Percentiles rank a stretch among this genome's conserved stretches.
These are phyloP conservation scores for Leccinum disarticulatum DNA, from an alignment of 768 basidiomycete species.

Conservation along the genomic window DNA sequence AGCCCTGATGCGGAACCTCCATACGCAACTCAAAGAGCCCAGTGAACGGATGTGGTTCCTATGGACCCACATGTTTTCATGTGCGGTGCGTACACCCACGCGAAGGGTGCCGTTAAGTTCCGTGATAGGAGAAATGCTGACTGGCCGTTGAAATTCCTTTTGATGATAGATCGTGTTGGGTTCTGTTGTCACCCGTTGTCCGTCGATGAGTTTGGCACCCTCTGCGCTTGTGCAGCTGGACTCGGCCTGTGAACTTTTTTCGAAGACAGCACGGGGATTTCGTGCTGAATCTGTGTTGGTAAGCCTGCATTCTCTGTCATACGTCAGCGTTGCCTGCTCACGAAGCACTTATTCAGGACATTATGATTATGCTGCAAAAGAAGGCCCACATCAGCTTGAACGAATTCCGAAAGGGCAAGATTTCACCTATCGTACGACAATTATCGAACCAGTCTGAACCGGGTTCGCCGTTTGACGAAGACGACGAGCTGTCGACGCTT, in stretches of 20 bases:
- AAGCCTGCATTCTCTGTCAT: constrained; percentile 18
- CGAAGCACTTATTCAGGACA: constrained; percentile 38
- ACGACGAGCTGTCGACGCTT: constrained; percentile 62
- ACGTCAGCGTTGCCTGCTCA: constrained; percentile 12
- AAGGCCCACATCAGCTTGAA: constrained; percentile 66
- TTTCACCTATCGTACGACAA: constrained; percentile 40
- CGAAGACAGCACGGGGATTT: constrained; percentile 67
- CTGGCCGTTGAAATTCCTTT: constrained; percentile 7
- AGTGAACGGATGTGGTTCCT: constrained; percentile 65
- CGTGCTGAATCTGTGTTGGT: constrained; percentile 66
- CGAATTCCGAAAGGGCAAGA: constrained; percentile 60
- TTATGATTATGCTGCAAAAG: constrained; percentile 63
- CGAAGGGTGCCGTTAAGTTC: constrained; percentile 4
- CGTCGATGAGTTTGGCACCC: constrained; percentile 75
- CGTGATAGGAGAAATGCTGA: constrained; percentile 18
- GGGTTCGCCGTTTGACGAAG: constrained; percentile 46
- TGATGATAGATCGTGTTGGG: constrained; percentile 58
- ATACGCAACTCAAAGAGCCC: constrained; percentile 60
- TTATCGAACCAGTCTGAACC: constrained; percentile 40
- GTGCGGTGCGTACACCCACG: constrained; percentile 46
- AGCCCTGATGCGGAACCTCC: constrained; percentile 66
- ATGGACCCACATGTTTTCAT: constrained; percentile 54
- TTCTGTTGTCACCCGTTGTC: constrained; percentile 75
- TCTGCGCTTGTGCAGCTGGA: constrained; percentile 73
- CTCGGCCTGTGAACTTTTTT: constrained; percentile 72